Percentiles rank a stretch among this genome's conserved stretches.
phyloP scores from a whole-genome alignment of 1,284 basidiomycete genomes.

The Dichomitus squalens region DNA sequence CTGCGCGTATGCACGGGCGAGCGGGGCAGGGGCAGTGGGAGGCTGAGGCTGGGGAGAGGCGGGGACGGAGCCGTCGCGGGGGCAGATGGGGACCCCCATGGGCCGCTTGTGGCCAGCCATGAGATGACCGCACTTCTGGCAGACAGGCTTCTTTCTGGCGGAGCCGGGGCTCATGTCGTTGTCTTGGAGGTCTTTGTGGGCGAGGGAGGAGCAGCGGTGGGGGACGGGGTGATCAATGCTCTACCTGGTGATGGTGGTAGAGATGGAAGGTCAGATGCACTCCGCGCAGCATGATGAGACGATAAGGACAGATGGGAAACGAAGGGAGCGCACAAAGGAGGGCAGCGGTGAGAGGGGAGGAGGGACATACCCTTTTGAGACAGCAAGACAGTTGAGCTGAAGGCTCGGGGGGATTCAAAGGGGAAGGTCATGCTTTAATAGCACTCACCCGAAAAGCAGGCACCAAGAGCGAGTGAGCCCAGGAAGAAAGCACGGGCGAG shows the following conservation, averaged over 20 bases:
- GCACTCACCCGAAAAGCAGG: slow-evolving; percentile 14
- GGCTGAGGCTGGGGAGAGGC: not conserved
- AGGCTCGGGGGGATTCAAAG: slow-evolving; percentile 14
- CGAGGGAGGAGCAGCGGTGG: not conserved
- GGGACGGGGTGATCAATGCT: slow-evolving; percentile 1
- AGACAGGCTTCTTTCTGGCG: slow-evolving; percentile 31
- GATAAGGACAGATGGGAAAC: not conserved
- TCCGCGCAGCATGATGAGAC: not conserved
- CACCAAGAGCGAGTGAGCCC: not conserved
- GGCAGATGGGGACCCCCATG: slow-evolving; percentile 31
- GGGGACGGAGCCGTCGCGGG: slow-evolving; percentile 15
- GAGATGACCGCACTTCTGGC: slow-evolving; percentile 31
- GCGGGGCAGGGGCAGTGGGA: not conserved
- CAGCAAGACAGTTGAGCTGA: slow-evolving; percentile 8
- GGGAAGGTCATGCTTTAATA: slow-evolving; percentile 12
- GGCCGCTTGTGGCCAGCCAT: slow-evolving; percentile 38
- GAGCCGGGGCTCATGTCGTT: slow-evolving; percentile 12
- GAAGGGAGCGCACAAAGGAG: not conserved
- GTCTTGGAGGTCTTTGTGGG: slow-evolving; percentile 3
- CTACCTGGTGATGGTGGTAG: slow-evolving; percentile 7
- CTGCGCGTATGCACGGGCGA: slow-evolving; percentile 1
- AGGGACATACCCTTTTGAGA: slow-evolving; percentile 21
- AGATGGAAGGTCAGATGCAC: slow-evolving; percentile 2
- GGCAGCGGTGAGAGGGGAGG: not conserved
- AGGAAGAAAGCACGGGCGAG: not conserved